A percentile compares a stretch with the other conserved stretches of the same genome.
Conservation (phyloP, 1,284 basidiomycete species). For the Sporisorium scitamineum region DNA sequence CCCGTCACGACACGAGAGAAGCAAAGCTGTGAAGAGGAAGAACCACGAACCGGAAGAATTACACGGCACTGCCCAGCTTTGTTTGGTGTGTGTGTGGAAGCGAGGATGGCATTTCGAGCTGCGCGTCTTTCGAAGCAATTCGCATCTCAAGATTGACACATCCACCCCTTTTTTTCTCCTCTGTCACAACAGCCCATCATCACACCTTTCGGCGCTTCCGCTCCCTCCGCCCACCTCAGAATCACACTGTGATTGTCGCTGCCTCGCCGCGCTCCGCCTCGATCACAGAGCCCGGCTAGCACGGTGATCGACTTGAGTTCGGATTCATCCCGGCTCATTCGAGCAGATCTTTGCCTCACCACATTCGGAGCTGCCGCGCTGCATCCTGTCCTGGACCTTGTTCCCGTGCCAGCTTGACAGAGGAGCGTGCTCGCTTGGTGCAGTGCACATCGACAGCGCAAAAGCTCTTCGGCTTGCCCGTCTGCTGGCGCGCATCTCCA, state of each 20-base stretch:
- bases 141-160: neutral
- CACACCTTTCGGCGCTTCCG: neutral
- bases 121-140: constrained; percentile 1
- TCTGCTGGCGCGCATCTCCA: neutral
- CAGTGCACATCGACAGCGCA: neutral
- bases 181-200: neutral
- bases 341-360: neutral
- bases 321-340: neutral
- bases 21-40: neutral
- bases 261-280: neutral
- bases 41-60: neutral
- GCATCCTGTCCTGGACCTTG: neutral
- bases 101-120: neutral
- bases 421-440: neutral
- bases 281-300: neutral
- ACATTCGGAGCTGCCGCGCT: neutral
- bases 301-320: neutral
- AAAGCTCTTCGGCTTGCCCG: neutral
- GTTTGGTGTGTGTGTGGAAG: no score
- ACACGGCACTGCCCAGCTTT: no score
- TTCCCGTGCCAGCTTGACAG: neutral
- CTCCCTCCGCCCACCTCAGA: neutral
- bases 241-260: neutral
- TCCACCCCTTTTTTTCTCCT: neutral
- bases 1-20: constrained; percentile 1